A percentile compares a stretch with the other conserved stretches of the same genome.
Conservation (phyloP, 2,329 filamentous ascomycete genomes). For the Monosporascus cannonballus region DNA sequence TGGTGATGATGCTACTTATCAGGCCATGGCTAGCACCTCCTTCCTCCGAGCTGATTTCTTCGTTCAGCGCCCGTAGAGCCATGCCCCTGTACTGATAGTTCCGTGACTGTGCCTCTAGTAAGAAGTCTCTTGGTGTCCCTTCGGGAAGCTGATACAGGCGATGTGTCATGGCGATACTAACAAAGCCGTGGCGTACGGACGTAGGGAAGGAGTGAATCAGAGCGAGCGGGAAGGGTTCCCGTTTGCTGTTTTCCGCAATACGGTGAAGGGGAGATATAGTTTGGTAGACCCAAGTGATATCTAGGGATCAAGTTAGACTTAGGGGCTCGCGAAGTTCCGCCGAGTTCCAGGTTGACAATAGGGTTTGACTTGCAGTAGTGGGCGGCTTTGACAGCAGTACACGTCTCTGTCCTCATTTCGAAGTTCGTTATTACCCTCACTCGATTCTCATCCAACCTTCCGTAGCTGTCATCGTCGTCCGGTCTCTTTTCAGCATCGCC, state of each 20-base stretch:
- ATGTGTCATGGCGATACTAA: slow-evolving; percentile 15
- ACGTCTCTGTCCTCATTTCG: slow-evolving; percentile 14
- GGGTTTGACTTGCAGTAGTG: slow-evolving; percentile 23
- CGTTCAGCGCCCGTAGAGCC: slow-evolving; percentile 22
- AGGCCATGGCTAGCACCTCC: slow-evolving; percentile 17
- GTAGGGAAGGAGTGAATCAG: slow-evolving; percentile 7
- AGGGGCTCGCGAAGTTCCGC: neutral
- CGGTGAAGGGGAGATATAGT: slow-evolving; percentile 8
- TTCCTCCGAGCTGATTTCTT: slow-evolving; percentile 17
- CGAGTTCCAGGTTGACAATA: neutral
- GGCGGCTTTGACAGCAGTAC: slow-evolving; percentile 17
- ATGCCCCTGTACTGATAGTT: slow-evolving; percentile 22
- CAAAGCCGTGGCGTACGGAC: slow-evolving; percentile 11
- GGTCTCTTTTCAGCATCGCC: neutral
- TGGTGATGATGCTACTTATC: slow-evolving; percentile 21
- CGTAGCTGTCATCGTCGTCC: neutral
- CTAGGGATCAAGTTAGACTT: slow-evolving; percentile 11
- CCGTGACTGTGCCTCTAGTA: slow-evolving; percentile 2
- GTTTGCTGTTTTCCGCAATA: slow-evolving; percentile 4
- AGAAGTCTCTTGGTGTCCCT: slow-evolving; percentile 1
- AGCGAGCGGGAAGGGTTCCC: slow-evolving; percentile 6
- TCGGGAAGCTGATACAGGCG: slow-evolving; percentile 10
- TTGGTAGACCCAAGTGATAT: slow-evolving; percentile 26
- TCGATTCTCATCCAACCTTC: neutral
- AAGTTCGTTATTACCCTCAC: slow-evolving; percentile 1